Percentiles rank a stretch among this genome's conserved stretches.
These are phyloP conservation scores for Phycomyces blakesleeanus DNA, from an alignment of 192 early-diverging fungal species.

Conservation along the genomic window DNA sequence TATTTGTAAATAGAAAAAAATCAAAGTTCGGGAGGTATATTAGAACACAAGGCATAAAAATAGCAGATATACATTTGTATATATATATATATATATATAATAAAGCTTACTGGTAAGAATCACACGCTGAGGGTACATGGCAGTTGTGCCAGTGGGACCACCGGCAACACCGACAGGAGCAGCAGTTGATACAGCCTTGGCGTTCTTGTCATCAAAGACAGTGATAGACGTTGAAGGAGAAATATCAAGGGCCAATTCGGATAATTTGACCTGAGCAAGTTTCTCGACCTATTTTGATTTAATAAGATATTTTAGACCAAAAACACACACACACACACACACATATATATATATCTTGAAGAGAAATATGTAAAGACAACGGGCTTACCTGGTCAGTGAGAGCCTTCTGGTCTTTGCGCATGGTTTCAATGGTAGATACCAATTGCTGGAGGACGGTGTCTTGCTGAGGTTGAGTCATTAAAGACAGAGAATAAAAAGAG, in stretches of 20 bases:
- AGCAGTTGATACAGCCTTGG: not conserved
- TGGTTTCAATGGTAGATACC: conserved; percentile 23
- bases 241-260: not conserved
- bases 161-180: not conserved
- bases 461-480: conserved; percentile 13
- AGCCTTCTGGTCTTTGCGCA: conserved; percentile 22
- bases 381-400: conserved; percentile 26
- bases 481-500: conserved; percentile 7
- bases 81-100: too few relatives aligned
- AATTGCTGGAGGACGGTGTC: conserved; percentile 23
- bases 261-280: not conserved
- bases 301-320: too few relatives aligned
- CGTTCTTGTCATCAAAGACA: not conserved
- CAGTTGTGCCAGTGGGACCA: not conserved
- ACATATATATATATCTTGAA: too few relatives aligned
- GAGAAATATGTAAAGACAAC: too few relatives aligned
- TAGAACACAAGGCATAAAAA: not conserved
- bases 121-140: conserved; percentile 31
- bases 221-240: conserved; percentile 1
- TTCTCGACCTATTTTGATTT: conserved; percentile 3
- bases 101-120: conserved; percentile 40
- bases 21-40: not conserved
- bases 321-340: too few relatives aligned
- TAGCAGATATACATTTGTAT: not conserved
- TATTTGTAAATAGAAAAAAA: conserved; percentile 15